These are phyloP conservation scores for Thalassia testudinum DNA, from an alignment of 116 monocot species.

Conservation along the genomic window DNA sequence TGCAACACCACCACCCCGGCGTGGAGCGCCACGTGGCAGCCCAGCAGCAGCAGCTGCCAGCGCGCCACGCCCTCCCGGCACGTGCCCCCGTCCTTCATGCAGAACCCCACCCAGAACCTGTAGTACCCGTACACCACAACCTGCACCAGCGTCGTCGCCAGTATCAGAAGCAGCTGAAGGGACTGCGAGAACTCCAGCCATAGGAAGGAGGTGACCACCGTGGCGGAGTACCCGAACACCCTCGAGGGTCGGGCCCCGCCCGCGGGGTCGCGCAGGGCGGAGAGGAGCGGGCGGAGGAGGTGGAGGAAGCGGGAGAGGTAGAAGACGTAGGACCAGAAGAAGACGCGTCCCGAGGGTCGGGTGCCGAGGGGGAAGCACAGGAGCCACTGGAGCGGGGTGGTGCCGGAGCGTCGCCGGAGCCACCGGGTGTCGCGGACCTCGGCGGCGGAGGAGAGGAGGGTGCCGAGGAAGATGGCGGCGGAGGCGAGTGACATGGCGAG, in stretches of 20 bases:
- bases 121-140: slow-evolving; percentile 44
- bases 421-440: slow-evolving; percentile 77
- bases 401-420: slow-evolving; percentile 48
- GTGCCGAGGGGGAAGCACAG: slow-evolving; percentile 87
- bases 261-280: slow-evolving; percentile 28
- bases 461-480: slow-evolving; percentile 57
- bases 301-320: slow-evolving; percentile 83
- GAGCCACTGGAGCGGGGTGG: slow-evolving; percentile 70
- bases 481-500: slow-evolving; percentile 47
- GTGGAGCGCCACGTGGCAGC: slow-evolving; percentile 27
- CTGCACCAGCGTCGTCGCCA: slow-evolving; percentile 40
- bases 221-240: slow-evolving; percentile 29
- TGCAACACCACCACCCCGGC: slow-evolving; percentile 31
- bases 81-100: slow-evolving; percentile 16
- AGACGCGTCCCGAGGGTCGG: slow-evolving; percentile 65
- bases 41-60: slow-evolving; percentile 25
- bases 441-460: slow-evolving; percentile 44
- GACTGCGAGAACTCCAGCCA: slow-evolving; percentile 98
- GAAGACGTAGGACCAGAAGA: slow-evolving; percentile 93
- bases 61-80: slow-evolving; percentile 8
- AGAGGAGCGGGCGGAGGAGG: slow-evolving; percentile 48
- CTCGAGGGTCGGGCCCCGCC: slow-evolving; percentile 3
- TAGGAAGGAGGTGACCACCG: slow-evolving; percentile 58
- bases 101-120: slow-evolving; percentile 40
- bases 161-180: slow-evolving; percentile 59